Conservation (phyloP, 257 asterid species). For the Phtheirospermum japonicum region DNA sequence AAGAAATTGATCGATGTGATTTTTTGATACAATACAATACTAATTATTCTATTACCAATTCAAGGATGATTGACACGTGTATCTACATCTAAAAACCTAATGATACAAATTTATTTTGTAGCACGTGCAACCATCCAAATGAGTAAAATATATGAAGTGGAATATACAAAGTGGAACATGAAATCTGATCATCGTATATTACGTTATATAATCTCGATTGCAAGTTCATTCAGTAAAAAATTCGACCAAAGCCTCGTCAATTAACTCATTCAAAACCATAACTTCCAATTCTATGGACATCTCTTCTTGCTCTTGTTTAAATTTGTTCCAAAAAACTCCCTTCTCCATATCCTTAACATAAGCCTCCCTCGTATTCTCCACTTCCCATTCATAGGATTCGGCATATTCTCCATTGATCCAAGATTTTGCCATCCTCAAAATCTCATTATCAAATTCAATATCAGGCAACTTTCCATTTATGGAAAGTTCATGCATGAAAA, state of each 20-base stretch:
- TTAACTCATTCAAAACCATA: slow-evolving; percentile 38
- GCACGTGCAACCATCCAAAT: no score
- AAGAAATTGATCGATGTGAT: no score
- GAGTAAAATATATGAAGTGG: no score
- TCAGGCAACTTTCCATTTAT: slow-evolving; percentile 23
- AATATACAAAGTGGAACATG: no score
- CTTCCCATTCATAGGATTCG: slow-evolving; percentile 52
- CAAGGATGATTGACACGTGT: no score
- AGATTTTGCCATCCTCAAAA: slow-evolving; percentile 36
- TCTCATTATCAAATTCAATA: slow-evolving; percentile 26
- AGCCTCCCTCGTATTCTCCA: slow-evolving; percentile 38
- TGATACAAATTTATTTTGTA: no score
- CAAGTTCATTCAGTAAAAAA: slow-evolving; percentile 18
- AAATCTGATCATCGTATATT: no score
- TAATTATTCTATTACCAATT: no score
- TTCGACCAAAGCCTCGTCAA: slow-evolving; percentile 45
- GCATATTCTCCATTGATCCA: slow-evolving; percentile 46
- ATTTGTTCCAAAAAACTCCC: slow-evolving; percentile 51
- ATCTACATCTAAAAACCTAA: no score
- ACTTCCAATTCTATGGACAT: slow-evolving; percentile 43
- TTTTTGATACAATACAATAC: no score
- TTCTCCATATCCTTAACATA: slow-evolving; percentile 60
- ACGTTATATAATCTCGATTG: background rate
- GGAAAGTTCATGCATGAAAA: slow-evolving; percentile 44
- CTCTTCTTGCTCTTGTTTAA: slow-evolving; percentile 46